Conservation (phyloP, 1,284 basidiomycete species). For the Porodaedalea pini region DNA sequence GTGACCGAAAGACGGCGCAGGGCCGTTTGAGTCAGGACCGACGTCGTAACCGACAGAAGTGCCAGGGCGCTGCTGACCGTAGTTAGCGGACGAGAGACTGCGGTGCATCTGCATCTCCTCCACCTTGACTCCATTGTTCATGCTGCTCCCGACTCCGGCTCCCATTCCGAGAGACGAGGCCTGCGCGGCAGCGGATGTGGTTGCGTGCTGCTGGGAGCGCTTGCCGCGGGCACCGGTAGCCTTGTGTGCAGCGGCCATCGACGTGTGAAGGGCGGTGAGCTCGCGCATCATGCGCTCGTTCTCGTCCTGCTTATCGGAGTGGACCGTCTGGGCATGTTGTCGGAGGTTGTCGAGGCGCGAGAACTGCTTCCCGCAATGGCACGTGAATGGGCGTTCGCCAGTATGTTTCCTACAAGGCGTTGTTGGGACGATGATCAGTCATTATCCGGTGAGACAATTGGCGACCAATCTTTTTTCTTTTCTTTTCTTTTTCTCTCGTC, state of each 20-base stretch:
- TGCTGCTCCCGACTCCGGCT: conserved; percentile 1
- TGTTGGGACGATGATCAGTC: no score
- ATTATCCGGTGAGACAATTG: no score
- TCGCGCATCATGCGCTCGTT: conserved; percentile 93
- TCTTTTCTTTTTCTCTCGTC: background rate
- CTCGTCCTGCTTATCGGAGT: conserved; percentile 82
- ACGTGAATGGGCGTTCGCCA: conserved; percentile 91
- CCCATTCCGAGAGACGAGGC: conserved; percentile 4
- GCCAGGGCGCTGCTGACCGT: conserved; percentile 51
- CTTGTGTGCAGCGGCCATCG: conserved; percentile 74
- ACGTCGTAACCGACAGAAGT: conserved; percentile 70
- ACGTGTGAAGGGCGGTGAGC: conserved; percentile 81
- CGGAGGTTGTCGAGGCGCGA: conserved; percentile 95
- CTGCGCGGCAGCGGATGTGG: background rate
- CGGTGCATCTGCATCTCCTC: conserved; percentile 50
- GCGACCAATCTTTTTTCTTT: background rate
- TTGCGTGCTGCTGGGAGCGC: conserved; percentile 29
- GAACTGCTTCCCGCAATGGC: conserved; percentile 94
- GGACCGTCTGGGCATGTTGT: conserved; percentile 94
- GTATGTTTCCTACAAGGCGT: conserved; percentile 91
- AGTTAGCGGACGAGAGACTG: conserved; percentile 33
- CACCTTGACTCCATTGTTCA: conserved; percentile 28
- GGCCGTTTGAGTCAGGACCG: conserved; percentile 37
- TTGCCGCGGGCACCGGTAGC: conserved; percentile 43
- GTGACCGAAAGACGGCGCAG: conserved; percentile 29